Percentiles rank a stretch among this genome's conserved stretches.
phyloP scores from a whole-genome alignment of 1,284 basidiomycete species.

The Malassezia caprae region DNA sequence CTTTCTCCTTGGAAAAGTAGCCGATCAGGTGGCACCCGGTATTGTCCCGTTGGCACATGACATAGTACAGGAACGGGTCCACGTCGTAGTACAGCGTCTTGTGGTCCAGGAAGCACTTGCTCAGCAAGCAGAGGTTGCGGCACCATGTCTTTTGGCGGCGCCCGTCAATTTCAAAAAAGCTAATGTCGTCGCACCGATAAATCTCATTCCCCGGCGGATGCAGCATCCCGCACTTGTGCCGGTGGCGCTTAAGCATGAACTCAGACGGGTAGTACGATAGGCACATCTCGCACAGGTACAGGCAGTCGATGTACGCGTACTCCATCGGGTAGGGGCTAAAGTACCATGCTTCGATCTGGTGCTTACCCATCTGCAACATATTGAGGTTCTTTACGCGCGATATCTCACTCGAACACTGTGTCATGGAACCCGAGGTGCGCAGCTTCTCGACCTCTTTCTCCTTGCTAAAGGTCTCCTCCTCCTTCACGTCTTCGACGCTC shows the following conservation, averaged over 20 bases:
- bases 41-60: slow-evolving; percentile 83
- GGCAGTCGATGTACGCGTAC: slow-evolving; percentile 83
- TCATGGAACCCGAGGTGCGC: slow-evolving; percentile 95
- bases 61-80: slow-evolving; percentile 98
- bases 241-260: slow-evolving; percentile 56
- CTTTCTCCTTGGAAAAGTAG: slow-evolving; percentile 99
- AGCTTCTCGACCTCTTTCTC: slow-evolving; percentile 98
- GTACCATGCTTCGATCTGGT: slow-evolving; percentile 98
- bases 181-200: slow-evolving; percentile 89
- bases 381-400: slow-evolving; percentile 97
- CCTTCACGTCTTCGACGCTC: not conserved
- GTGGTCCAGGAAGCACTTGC: slow-evolving; percentile 97
- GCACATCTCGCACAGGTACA: slow-evolving; percentile 99
- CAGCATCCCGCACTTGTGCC: slow-evolving; percentile 78
- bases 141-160: slow-evolving; percentile 93
- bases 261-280: slow-evolving; percentile 39
- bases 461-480: slow-evolving; percentile 59
- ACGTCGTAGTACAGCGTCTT: slow-evolving; percentile 99
- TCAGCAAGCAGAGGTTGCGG: slow-evolving; percentile 87
- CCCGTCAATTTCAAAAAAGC: slow-evolving; percentile 97
- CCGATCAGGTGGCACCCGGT: slow-evolving; percentile 87
- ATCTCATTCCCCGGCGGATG: slow-evolving; percentile 99
- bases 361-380: slow-evolving; percentile 84
- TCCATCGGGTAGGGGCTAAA: slow-evolving; percentile 98
- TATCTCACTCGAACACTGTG: slow-evolving; percentile 92